phyloP scores from a whole-genome alignment of 2,329 filamentous ascomycete genomes.

The Didymella pomorum region DNA sequence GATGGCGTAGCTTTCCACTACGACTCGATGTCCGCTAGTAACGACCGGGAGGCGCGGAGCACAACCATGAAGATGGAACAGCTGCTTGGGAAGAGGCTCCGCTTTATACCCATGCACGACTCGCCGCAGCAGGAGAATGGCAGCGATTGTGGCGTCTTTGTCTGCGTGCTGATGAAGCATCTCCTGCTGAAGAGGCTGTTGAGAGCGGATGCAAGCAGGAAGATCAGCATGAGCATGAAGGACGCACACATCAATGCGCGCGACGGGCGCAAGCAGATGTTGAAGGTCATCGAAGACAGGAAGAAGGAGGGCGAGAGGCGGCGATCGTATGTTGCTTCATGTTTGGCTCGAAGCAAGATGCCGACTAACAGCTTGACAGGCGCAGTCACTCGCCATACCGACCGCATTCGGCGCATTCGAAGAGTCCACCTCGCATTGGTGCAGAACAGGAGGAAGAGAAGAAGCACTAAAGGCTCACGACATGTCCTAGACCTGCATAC shows the following conservation, averaged over 20 bases:
- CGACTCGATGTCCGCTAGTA: slow-evolving; percentile 81
- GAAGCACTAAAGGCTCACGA: slow-evolving; percentile 6
- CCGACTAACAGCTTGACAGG: slow-evolving; percentile 25
- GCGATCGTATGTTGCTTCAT: slow-evolving; percentile 68
- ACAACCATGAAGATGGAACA: slow-evolving; percentile 73
- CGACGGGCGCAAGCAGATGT: slow-evolving; percentile 86
- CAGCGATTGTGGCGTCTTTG: slow-evolving; percentile 94
- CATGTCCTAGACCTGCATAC: background rate
- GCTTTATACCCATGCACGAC: slow-evolving; percentile 84
- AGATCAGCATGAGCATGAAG: slow-evolving; percentile 92
- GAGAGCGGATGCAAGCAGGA: slow-evolving; percentile 78
- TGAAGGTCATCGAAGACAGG: slow-evolving; percentile 85
- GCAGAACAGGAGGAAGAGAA: slow-evolving; percentile 36
- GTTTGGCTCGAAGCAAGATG: background rate
- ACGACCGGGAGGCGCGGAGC: slow-evolving; percentile 74
- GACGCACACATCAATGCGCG: slow-evolving; percentile 83
- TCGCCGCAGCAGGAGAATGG: slow-evolving; percentile 91
- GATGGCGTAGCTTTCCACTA: slow-evolving; percentile 97
- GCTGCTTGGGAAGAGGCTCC: slow-evolving; percentile 71
- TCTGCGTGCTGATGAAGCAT: slow-evolving; percentile 94
- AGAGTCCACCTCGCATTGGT: slow-evolving; percentile 50
- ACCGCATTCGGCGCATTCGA: slow-evolving; percentile 40
- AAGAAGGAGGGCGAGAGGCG: slow-evolving; percentile 87
- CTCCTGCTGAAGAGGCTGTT: slow-evolving; percentile 86
- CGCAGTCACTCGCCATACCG: slow-evolving; percentile 48